Percentiles rank a stretch among this genome's conserved stretches.
Conservation (phyloP, 441 rosid species). For the Melastoma candidum region DNA sequence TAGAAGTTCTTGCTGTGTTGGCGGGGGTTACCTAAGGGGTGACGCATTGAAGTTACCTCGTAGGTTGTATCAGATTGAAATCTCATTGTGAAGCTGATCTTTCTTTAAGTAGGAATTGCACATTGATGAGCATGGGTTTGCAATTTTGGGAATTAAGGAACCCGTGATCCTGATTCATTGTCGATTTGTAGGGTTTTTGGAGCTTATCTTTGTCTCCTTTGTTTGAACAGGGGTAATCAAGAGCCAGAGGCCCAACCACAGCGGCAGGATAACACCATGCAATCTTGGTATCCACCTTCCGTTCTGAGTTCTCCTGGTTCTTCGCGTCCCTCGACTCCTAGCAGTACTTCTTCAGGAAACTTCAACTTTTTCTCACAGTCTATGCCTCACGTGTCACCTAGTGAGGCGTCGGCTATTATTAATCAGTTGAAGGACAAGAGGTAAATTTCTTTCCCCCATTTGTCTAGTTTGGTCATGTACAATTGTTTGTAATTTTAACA, state of each 20-base stretch:
- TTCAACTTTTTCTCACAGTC: constrained; percentile 28
- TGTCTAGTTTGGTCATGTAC: not conserved
- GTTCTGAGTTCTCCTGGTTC: constrained; percentile 48
- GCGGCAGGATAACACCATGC: constrained; percentile 47
- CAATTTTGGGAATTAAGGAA: no score
- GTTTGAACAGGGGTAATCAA: constrained; percentile 49
- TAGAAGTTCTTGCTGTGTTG: no score
- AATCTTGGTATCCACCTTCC: constrained; percentile 77
- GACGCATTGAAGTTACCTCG: no score
- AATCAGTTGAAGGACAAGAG: constrained; percentile 64
- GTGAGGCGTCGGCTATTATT: constrained; percentile 76
- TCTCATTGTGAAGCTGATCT: no score
- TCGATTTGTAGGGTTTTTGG: no score
- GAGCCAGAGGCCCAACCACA: constrained; percentile 54
- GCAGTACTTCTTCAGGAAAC: constrained; percentile 28
- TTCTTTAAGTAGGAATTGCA: no score
- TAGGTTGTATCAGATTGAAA: no score
- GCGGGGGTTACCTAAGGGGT: no score
- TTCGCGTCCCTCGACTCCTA: constrained; percentile 48
- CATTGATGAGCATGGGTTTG: no score
- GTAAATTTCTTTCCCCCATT: constrained; percentile 16
- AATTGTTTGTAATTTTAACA: not conserved
- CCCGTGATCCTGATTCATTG: no score
- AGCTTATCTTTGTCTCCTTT: not conserved
- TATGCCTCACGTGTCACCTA: constrained; percentile 55